phyloP scores from a whole-genome alignment of 106 monocot genomes.

The Triglochin maritima region DNA sequence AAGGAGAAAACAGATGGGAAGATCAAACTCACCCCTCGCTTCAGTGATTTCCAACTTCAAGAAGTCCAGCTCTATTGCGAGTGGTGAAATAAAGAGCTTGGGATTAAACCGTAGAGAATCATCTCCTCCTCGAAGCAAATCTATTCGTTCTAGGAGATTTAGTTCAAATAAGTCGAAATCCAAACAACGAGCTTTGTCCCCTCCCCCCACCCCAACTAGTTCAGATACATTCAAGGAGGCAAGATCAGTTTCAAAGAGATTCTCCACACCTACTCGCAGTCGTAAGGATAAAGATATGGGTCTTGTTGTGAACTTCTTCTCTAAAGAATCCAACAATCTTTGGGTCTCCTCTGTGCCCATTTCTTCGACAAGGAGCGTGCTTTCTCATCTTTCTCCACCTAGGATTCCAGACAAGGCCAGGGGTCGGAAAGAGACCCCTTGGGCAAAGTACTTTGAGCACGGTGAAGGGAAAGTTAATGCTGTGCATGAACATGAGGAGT shows the following conservation, averaged over 20 bases:
- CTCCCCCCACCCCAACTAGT: conserved; percentile 6
- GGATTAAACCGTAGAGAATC: not conserved
- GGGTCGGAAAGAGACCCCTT: conserved; percentile 20
- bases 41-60: not conserved
- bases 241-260: conserved; percentile 24
- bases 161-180: not conserved
- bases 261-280: conserved; percentile 27
- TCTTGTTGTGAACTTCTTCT: conserved; percentile 3
- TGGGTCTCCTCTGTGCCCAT: not conserved
- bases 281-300: conserved; percentile 12
- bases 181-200: conserved; percentile 4
- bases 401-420: conserved; percentile 15
- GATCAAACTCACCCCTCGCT: too few species aligned
- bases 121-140: not conserved
- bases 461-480: conserved; percentile 32
- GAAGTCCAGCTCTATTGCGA: not conserved
- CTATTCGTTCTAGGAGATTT: not conserved
- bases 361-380: not conserved
- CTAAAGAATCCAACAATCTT: not conserved
- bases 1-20: too few species aligned
- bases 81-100: not conserved
- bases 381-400: not conserved
- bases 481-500: conserved; percentile 44
- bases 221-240: conserved; percentile 50
- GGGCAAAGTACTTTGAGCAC: conserved; percentile 24